Evolutionary conservation across 2,329 filamentous ascomycete species (phyloP), one percentile per base, ranked within the genome.

Genomic region (Huntiella moniliformis): DNA sequence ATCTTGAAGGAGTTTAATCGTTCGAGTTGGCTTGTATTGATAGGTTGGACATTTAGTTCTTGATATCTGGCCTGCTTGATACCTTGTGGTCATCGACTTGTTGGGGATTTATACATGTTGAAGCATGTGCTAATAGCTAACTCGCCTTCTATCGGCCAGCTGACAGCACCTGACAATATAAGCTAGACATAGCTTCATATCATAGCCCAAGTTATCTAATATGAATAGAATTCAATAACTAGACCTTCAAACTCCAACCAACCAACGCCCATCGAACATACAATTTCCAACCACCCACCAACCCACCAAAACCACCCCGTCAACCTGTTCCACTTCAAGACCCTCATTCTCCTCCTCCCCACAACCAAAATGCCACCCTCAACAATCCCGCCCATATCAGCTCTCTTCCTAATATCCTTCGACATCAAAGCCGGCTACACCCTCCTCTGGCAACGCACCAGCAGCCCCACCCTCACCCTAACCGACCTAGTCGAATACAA

Each of bases 401-500:
- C 85, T 31, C 70, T 92, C 33, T 94, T 93, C 61, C 70, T 93
- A 51, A 88, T 93, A 62, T 77, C 82, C 57, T 94, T 94, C 64
- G 86, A 94, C 62, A 81, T 88, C 64, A 91, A 87, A 61, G 80
- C 85, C 56, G 86, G 86, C 66, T 93, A 79, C 62, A 93, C 85
- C 39, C 81, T 96, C 57, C 75, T 77, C 33, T 96, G 91, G 91
- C 85, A 92, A 61, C 77, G 74, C 53, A 43, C 48, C 15, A 74
- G 79, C 10, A 63, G 75, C 1, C 68, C 76, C 11, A 77, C 74
- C 42, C 70, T 88, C 63, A 69, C 73, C 61, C 72, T 96, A 42
- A 83, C 93, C 54, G 85, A 85, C 46, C 77, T 82, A 17, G 85
- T 95, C 56, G 91, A 98, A 63, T 98, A 86, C 71, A 96, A 95